A percentile compares a stretch with the other conserved stretches of the same genome.
These are phyloP conservation scores for Quercus cerris DNA, from an alignment of 306 rosid genomes.

Conservation along the genomic window DNA sequence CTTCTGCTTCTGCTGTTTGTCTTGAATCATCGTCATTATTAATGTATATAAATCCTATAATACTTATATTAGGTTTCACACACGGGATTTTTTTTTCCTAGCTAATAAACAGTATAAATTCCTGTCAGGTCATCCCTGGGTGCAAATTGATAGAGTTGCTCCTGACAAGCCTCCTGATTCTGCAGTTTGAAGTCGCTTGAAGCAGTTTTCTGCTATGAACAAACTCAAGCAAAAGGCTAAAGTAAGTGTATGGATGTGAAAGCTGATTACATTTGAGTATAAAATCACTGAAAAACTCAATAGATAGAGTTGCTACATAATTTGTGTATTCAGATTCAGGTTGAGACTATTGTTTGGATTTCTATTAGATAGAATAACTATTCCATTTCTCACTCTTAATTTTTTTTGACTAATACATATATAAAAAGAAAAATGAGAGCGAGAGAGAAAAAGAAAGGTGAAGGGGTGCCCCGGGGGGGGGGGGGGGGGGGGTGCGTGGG, in stretches of 20 bases:
- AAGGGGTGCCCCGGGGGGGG: no score
- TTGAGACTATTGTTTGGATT: conserved; percentile 7
- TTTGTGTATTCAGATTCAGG: neutral
- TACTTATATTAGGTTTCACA: neutral
- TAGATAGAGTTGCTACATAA: conserved; percentile 1
- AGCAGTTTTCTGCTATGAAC: conserved; percentile 98
- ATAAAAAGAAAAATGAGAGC: neutral
- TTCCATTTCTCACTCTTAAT: neutral
- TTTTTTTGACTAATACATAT: no score
- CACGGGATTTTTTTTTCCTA: neutral
- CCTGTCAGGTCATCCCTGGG: conserved; percentile 92
- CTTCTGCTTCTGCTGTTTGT: neutral
- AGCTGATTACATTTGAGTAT: neutral
- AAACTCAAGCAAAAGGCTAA: conserved; percentile 94
- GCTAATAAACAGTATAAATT: conserved; percentile 2
- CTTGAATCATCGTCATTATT: neutral
- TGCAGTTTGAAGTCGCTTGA: conserved; percentile 83
- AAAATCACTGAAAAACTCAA: neutral
- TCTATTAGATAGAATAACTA: neutral
- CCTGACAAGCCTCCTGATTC: conserved; percentile 93
- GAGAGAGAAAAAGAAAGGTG: no score
- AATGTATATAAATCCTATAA: neutral
- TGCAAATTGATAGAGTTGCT: conserved; percentile 95
- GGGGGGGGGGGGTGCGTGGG: no score
- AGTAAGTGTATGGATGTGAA: conserved; percentile 47